Conservation (phyloP, 805 yeast species). For the Kodamaea leandrae region DNA sequence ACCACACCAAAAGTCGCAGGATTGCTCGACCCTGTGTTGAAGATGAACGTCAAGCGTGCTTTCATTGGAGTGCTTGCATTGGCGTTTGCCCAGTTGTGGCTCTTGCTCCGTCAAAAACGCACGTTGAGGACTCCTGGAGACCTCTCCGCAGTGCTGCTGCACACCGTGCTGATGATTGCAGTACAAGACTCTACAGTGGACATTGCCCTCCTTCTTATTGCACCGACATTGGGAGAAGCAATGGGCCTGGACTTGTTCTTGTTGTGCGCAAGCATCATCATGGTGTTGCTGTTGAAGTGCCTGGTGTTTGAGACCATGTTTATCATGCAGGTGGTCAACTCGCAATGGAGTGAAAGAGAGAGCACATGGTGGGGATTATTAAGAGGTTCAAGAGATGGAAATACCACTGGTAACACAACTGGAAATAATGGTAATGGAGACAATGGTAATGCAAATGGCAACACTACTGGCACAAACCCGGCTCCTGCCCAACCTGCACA, state of each 20-base stretch:
- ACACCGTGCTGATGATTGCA: slow-evolving; percentile 57
- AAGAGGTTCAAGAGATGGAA: slow-evolving; percentile 49
- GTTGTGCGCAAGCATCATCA: slow-evolving; percentile 66
- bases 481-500: slow-evolving; percentile 11
- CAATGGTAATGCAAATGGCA: slow-evolving; percentile 12
- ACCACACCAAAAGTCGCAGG: slow-evolving; percentile 42
- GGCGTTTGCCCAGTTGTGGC: slow-evolving; percentile 47
- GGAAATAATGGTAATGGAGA: slow-evolving; percentile 12
- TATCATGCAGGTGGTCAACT: slow-evolving; percentile 59
- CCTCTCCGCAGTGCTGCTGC: slow-evolving; percentile 60
- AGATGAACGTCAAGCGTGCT: slow-evolving; percentile 34
- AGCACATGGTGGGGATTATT: slow-evolving; percentile 65
- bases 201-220: slow-evolving; percentile 46
- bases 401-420: slow-evolving; percentile 9
- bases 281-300: slow-evolving; percentile 65
- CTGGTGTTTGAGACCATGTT: slow-evolving; percentile 75
- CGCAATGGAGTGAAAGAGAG: slow-evolving; percentile 71
- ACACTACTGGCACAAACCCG: slow-evolving; percentile 11
- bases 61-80: slow-evolving; percentile 48
- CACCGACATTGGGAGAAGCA: background rate
- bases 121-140: slow-evolving; percentile 76
- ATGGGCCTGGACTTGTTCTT: slow-evolving; percentile 43
- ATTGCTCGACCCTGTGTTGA: slow-evolving; percentile 50
- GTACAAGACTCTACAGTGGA: slow-evolving; percentile 73
- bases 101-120: slow-evolving; percentile 68